These are phyloP conservation scores for Pseudopyricularia javanii DNA, from an alignment of 2,329 filamentous ascomycete genomes.

Conservation along the genomic window DNA sequence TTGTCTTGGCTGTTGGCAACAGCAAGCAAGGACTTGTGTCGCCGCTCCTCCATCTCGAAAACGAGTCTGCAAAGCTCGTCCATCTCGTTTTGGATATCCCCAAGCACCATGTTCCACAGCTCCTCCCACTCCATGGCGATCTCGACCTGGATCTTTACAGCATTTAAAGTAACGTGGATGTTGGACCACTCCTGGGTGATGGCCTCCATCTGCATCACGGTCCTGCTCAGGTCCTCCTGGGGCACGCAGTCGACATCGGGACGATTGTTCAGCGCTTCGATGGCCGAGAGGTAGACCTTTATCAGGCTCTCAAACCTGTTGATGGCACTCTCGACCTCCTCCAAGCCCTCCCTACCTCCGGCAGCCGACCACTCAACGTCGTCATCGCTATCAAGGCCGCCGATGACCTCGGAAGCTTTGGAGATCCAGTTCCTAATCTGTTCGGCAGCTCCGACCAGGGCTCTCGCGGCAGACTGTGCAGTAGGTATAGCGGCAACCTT, in stretches of 20 bases:
- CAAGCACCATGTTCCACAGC: conserved; percentile 84
- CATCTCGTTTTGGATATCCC: conserved; percentile 82
- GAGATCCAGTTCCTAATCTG: conserved; percentile 91
- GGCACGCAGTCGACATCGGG: conserved; percentile 63
- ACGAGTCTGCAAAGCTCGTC: conserved; percentile 51
- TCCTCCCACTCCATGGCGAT: conserved; percentile 99
- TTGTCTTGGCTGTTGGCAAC: conserved; percentile 30
- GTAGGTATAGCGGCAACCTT: conserved; percentile 78
- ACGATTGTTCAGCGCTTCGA: conserved; percentile 77
- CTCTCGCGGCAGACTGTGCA: conserved; percentile 69
- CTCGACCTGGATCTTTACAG: conserved; percentile 81
- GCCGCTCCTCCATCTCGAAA: conserved; percentile 95
- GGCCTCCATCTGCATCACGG: conserved; percentile 80
- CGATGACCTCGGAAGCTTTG: conserved; percentile 81
- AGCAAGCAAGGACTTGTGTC: conserved; percentile 65
- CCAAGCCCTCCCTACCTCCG: conserved; percentile 70
- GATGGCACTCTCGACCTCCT: conserved; percentile 63
- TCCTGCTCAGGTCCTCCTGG: conserved; percentile 55
- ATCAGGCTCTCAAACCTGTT: conserved; percentile 77
- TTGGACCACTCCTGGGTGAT: conserved; percentile 76
- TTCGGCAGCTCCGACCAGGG: conserved; percentile 75
- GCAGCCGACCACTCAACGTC: conserved; percentile 95
- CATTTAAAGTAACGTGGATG: conserved; percentile 66
- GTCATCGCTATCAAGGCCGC: conserved; percentile 83
- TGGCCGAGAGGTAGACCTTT: conserved; percentile 86